phyloP scores from a whole-genome alignment of 1,284 basidiomycete genomes.

The Fomitopsis schrenkii region DNA sequence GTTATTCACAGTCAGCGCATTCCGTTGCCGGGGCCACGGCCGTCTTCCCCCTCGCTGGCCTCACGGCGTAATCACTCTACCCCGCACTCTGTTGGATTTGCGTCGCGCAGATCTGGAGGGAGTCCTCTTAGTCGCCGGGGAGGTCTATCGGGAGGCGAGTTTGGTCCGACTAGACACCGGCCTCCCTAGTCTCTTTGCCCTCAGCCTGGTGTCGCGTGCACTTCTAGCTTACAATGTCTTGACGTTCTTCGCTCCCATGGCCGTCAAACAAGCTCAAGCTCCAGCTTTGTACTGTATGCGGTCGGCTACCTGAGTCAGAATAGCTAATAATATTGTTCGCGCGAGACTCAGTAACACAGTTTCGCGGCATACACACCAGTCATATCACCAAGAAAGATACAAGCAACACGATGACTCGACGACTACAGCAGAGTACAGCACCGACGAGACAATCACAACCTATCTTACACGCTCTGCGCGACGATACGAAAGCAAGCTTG shows the following conservation, averaged over 20 bases:
- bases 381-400: not conserved
- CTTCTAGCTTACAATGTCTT: not conserved
- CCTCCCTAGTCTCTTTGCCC: not conserved
- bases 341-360: not conserved
- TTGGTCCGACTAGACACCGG: not conserved
- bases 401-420: not conserved
- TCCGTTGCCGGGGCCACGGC: not conserved
- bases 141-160: not conserved
- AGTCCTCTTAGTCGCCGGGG: not conserved
- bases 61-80: not conserved
- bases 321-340: not conserved
- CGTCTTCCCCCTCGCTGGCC: not conserved
- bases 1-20: not conserved
- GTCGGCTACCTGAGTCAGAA: not conserved
- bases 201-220: not conserved
- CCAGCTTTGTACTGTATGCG: not conserved
- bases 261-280: not conserved
- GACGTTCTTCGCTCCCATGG: not conserved
- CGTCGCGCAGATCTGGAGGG: not conserved
- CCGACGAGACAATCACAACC: not conserved
- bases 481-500: slow-evolving; percentile 1
- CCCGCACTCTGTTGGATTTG: not conserved
- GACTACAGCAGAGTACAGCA: not conserved
- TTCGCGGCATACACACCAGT: not conserved
- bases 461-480: slow-evolving; percentile 5